Base-by-base conservation (phyloP, 148 eudicot genomes). In the Polygonum aviculare region DNA sequence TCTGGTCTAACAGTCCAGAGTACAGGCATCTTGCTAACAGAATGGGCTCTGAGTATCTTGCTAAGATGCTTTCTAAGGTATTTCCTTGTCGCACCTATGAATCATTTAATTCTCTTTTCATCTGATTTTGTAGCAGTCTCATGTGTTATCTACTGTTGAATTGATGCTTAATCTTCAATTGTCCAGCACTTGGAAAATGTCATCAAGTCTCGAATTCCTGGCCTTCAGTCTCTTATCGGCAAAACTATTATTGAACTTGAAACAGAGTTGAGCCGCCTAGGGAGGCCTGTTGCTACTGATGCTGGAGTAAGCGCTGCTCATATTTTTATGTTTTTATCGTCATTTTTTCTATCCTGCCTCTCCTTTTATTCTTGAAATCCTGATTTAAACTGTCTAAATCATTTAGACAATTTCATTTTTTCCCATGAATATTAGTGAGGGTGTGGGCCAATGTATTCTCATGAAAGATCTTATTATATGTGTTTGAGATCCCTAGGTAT, bases 21-120 rank as follows among this genome's bases (percentile, higher is more conserved):
- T 95, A 95, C 81, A 88, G 78, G 80, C 99, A 95, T 87, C 85
- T 95, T 72, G 87, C 94, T 79, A 74, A 76, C 51, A 92, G 99
- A 80, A 92, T 95, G 99, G 99, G 99, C 75, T 92, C 97, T 69
- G 97, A 92, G 84, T 87, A 88, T 81, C 85, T 95, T 75, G 99
- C 93, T 59, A 95, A 89, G 85, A 87, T 95, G 81, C 88, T 95
- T 77, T 95, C 99, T 22, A 90, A 88, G 83, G 99, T 95, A 87
- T 36, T 70, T 73, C 47, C 18, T 21, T 48, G 50, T 48, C 62
- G 21, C 69, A 12, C 69, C 26, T 45, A 71, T 71, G 11, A 14
- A 45, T 2, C 12, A 71, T 12, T 39, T 40, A 48, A 12, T 51
- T n/a, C 5, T 0, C 9, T 72, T 72, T 19, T 70, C 38, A 22